phyloP scores from a whole-genome alignment of 495 filamentous ascomycete genomes.

The Aspergillus bertholletiae region DNA sequence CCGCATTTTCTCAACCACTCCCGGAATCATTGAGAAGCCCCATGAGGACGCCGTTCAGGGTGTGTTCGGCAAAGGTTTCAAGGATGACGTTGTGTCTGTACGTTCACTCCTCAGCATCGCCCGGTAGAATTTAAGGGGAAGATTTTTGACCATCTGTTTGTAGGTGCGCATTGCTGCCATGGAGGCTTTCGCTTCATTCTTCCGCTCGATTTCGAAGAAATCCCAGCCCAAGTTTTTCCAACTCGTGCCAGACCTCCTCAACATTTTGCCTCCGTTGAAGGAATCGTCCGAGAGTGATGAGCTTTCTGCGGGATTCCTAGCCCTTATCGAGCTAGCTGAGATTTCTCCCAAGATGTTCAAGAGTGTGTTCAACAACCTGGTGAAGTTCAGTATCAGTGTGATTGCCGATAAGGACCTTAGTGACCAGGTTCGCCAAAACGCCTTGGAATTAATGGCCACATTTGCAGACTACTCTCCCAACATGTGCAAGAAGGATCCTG shows the following conservation, averaged over 20 bases:
- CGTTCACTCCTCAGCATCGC: slow-evolving; percentile 12
- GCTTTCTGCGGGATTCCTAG: slow-evolving; percentile 80
- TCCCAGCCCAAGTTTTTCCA: slow-evolving; percentile 79
- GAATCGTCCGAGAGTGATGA: slow-evolving; percentile 83
- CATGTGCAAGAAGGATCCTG: slow-evolving; percentile 90
- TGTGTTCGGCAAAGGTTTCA: slow-evolving; percentile 88
- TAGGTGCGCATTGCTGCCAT: slow-evolving; percentile 88
- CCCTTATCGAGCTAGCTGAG: slow-evolving; percentile 92
- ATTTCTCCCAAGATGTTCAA: slow-evolving; percentile 95
- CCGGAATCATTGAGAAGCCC: slow-evolving; percentile 92
- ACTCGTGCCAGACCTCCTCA: slow-evolving; percentile 83
- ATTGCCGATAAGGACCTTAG: slow-evolving; percentile 93
- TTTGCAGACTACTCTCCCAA: slow-evolving; percentile 92
- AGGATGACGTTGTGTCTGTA: slow-evolving; percentile 79
- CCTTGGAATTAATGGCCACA: slow-evolving; percentile 94
- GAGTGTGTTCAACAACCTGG: slow-evolving; percentile 80
- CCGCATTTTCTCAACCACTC: slow-evolving; percentile 90
- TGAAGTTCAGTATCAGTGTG: slow-evolving; percentile 86
- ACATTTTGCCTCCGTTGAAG: slow-evolving; percentile 90
- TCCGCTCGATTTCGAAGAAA: slow-evolving; percentile 83
- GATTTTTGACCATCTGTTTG: not conserved
- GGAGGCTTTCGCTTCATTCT: slow-evolving; percentile 95
- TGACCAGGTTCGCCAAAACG: slow-evolving; percentile 88
- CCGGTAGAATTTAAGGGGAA: not conserved
- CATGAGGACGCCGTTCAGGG: slow-evolving; percentile 81